Base-by-base conservation (phyloP, 257 asterid species). In the Haberlea rhodopensis region DNA sequence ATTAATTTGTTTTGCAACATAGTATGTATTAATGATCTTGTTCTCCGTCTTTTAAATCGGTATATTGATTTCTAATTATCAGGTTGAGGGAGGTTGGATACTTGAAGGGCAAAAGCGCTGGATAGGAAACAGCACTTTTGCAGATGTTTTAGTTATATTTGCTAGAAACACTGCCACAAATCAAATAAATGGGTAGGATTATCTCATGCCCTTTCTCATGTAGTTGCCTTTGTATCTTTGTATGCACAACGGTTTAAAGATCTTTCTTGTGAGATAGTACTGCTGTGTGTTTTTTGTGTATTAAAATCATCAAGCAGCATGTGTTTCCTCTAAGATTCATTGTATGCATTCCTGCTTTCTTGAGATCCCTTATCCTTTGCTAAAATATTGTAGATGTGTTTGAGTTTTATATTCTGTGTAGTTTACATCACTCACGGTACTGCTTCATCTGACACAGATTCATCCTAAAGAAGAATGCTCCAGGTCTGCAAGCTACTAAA, bases 21-120 rank as follows among this genome's bases (percentile, higher is more conserved):
- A n/a, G n/a, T n/a, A n/a, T n/a, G n/a, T n/a, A n/a, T n/a, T n/a
- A n/a, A n/a, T 48, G 37, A 8, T 59, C 22, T 28, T 59, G 43
- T 23, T 55, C 20, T 65, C 62, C 21, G 26, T 56, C 29, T 23
- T 29, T 10, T 57, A 21, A 19, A 25, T 54, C 59, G 52, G 46
- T 66, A 49, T 13, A 28, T n/a, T 46, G 57, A 45, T 57, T 73
- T 71, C 43, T 40, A 73, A 53, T 75, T n/a, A 69, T 71, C 80
- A 94, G 99, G 95, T 94, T 49, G 95, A 82, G 62, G 97, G 97
- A 63, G 99, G 99, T 43, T 94, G 99, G 99, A 69, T 94, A 69
- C 85, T 90, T 74, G 87, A 94, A 65, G 96, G 99, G 64, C 97
- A 94, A 70, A 94, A 94, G 66, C 95, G 99, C 48, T 94, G 99